Evolutionary conservation across 1,284 basidiomycete genomes (phyloP), one percentile per base, ranked within the genome.

Genomic region (Puccinia triticina): DNA sequence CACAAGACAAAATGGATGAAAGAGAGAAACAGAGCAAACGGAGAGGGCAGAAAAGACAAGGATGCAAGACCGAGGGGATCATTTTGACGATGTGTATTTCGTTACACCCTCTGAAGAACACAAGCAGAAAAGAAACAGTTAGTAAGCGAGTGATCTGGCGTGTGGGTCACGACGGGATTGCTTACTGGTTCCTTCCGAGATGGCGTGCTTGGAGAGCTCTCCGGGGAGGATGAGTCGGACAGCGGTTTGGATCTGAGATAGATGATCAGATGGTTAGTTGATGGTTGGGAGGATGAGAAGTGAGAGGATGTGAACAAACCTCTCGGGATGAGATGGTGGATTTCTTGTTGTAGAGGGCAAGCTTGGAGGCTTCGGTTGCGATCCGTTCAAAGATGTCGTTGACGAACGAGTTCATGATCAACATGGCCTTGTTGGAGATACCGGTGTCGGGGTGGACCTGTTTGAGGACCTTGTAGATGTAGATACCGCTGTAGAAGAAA

Each of bases 371-470:
- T 88, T 97, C 95, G 59, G 91, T 91, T 21, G 95, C 94, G 85
- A 96, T 94, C 75, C 94, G 92, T 89, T 96, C 94, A 85, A 96
- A 96, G 88, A 96, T 94, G 87, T 86, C 86, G 78, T 85, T 84
- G 74, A 85, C 85, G 83, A 87, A 86, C 82, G 92, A 94, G 91
- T 96, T 96, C 71, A 97, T 89, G 86, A 97, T 93, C 82, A 92
- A 91, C 95, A 97, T 97, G 61, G 94, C 95, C 90, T 96, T 97
- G 91, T 96, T 96, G 83, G 93, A 93, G 88, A 96, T 96, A 91
- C 95, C 95, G 84, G 94, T 96, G 87, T 97, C 95, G 82, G 95
- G 95, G 90, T 97, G 95, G 83, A 97, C 95, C 87, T 94, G 93
- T 89, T 92, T 94, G 84, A 94, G 89, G 84, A 94, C 93, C 89